Evolutionary conservation across 2,329 filamentous ascomycete species (phyloP).

Genomic region (Alternaria panax): DNA sequence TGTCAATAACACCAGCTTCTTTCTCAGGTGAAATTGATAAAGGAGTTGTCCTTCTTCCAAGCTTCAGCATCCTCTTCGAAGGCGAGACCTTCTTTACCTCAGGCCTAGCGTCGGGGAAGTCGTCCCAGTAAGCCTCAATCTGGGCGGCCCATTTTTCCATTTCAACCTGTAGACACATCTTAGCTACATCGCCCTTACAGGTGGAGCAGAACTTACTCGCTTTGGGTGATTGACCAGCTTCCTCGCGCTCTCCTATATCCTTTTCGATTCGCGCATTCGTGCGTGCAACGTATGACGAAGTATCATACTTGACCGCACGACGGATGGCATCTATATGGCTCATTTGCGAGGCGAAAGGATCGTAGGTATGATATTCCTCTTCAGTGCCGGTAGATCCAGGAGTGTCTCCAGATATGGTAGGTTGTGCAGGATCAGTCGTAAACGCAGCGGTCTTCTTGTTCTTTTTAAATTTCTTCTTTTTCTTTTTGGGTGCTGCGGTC

Average conservation of each 20-base stretch:
- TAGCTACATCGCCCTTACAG: background rate
- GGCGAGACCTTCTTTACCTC: background rate
- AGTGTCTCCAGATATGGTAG: background rate
- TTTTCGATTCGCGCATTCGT: constrained; percentile 9
- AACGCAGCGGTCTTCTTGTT: constrained; percentile 52
- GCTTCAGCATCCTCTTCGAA: background rate
- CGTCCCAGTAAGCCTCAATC: background rate
- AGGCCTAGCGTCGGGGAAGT: background rate
- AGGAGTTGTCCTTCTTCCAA: background rate
- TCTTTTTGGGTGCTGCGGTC: constrained; percentile 15
- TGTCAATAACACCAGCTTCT: background rate
- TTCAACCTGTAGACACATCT: background rate
- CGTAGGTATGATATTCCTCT: background rate
- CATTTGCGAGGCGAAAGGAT: constrained; percentile 19
- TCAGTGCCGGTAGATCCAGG: background rate
- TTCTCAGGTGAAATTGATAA: background rate
- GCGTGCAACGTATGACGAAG: constrained; percentile 11
- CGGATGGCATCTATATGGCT: constrained; percentile 22
- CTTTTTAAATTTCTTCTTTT: constrained; percentile 38
- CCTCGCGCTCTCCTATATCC: background rate
- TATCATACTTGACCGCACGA: constrained; percentile 5
- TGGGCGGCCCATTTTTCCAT: background rate
- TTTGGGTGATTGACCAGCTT: background rate
- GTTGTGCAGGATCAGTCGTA: background rate
- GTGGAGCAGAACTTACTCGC: background rate